phyloP scores from a whole-genome alignment of 495 filamentous ascomycete genomes.

The Venustampulla echinocandica region DNA sequence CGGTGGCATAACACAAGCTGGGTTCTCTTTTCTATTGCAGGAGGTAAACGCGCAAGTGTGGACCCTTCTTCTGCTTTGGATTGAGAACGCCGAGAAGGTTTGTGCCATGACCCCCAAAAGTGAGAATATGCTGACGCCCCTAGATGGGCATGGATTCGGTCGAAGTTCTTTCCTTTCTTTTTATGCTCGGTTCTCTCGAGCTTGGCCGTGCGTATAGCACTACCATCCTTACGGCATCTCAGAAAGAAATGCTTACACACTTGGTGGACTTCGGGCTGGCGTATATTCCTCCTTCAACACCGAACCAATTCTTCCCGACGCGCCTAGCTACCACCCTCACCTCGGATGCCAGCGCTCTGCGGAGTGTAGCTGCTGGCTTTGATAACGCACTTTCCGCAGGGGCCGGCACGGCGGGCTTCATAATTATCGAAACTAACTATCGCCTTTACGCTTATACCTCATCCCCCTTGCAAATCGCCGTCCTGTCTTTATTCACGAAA shows the following conservation, averaged over 20 bases:
- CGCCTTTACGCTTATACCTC: slow-evolving; percentile 93
- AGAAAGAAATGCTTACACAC: slow-evolving; percentile 76
- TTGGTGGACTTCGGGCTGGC: slow-evolving; percentile 88
- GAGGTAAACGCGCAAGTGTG: slow-evolving; percentile 95
- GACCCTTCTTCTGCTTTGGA: slow-evolving; percentile 86
- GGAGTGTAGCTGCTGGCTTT: slow-evolving; percentile 50
- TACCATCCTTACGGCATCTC: slow-evolving; percentile 63
- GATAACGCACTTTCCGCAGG: slow-evolving; percentile 38
- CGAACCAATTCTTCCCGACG: slow-evolving; percentile 81
- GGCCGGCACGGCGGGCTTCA: slow-evolving; percentile 60
- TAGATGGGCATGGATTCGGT: slow-evolving; percentile 72
- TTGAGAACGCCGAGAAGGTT: slow-evolving; percentile 67
- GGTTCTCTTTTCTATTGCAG: slow-evolving; percentile 89
- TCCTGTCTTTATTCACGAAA: slow-evolving; percentile 81
- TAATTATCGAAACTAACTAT: slow-evolving; percentile 98
- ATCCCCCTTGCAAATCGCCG: slow-evolving; percentile 84
- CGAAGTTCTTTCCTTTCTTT: slow-evolving; percentile 90
- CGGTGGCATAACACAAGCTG: slow-evolving; percentile 74
- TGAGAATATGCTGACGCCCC: slow-evolving; percentile 21
- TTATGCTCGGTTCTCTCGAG: slow-evolving; percentile 88
- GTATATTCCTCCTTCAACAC: slow-evolving; percentile 44
- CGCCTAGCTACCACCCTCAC: slow-evolving; percentile 92
- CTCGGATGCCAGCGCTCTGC: slow-evolving; percentile 62
- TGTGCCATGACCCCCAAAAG: neutral
- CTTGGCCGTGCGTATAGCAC: slow-evolving; percentile 85